phyloP scores from a whole-genome alignment of 1,284 basidiomycete species.

The Bjerkandera adusta region DNA sequence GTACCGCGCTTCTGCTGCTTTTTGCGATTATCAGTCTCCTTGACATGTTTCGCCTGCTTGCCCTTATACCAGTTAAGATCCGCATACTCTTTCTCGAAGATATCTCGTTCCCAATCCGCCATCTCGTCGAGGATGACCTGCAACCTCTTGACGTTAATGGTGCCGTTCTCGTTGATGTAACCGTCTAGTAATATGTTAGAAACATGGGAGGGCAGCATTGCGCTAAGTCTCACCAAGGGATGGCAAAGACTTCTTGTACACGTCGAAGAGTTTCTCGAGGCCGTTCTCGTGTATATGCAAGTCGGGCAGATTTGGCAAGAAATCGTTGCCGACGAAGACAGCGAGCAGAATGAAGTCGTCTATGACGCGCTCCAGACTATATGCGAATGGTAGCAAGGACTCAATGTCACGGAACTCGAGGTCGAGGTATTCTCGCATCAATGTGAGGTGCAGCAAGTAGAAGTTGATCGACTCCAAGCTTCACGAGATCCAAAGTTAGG shows the following conservation, averaged over 20 bases:
- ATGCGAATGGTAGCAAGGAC: conserved; percentile 59
- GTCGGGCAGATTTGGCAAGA: conserved; percentile 94
- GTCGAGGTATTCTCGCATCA: conserved; percentile 96
- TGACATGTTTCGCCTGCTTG: conserved; percentile 75
- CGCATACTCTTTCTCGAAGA: conserved; percentile 88
- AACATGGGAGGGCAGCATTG: background rate
- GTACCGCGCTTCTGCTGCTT: conserved; percentile 52
- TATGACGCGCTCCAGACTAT: conserved; percentile 90
- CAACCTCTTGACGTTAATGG: conserved; percentile 78
- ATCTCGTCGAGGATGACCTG: conserved; percentile 91
- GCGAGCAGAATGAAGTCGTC: conserved; percentile 98
- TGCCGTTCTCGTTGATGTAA: conserved; percentile 91
- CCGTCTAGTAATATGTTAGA: conserved; percentile 60
- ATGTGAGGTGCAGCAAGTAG: conserved; percentile 91
- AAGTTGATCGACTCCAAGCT: conserved; percentile 90
- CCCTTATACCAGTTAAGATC: conserved; percentile 91
- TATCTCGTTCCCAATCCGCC: conserved; percentile 81
- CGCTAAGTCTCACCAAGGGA: conserved; percentile 58
- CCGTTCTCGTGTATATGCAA: conserved; percentile 98
- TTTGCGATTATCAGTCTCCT: conserved; percentile 51
- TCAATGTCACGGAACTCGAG: conserved; percentile 85
- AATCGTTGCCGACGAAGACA: conserved; percentile 97
- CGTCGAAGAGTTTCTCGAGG: conserved; percentile 87
- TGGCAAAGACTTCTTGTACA: conserved; percentile 92
- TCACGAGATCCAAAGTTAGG: conserved; percentile 5